Evolutionary conservation across 2,329 filamentous ascomycete species (phyloP), one percentile per base, ranked within the genome.

Genomic region (Neonectria neomacrospora): DNA sequence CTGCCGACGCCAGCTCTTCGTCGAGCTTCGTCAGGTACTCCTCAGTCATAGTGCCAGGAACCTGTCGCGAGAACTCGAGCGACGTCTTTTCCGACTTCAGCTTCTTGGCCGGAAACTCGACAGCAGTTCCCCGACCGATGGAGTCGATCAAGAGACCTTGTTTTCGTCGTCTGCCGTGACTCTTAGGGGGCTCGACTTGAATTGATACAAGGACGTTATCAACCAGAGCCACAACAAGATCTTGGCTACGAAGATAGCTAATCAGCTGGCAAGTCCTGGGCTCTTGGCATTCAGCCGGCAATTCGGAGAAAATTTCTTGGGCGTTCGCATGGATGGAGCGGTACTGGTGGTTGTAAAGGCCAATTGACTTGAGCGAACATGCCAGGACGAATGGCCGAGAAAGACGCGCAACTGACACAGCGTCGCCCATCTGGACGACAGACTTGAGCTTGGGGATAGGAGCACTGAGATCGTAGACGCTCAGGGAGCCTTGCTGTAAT

Each of bases 121-220:
- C 71, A 11, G 78, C 76, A 1, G 81, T 79, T 3, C 90, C 91
- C 63, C 89, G 89, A 2, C 91, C 90, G 57, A 94, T 87, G 0
- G 91, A 91, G 73, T 94, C 91, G 34, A 92, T 90, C 26, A 94
- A 79, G 8, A 92, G 81, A 9, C 90, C 89, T 54, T 87, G 84
- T 41, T 85, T 85, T 39, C 85, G 81, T 76, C 86, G 85, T 66
- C 82, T 85, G 62, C 82, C 81, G n/a, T 85, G 81, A 48, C 78
- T 80, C 70, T 83, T 84, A 1, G 87, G 88, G 2, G 85, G 84
- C 71, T 90, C 87, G n/a, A 91, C 79, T 71, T 93, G 91, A 54
- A 94, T 82, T 1, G 88, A 90, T 16, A 93, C 81, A 32, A 95
- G 79, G 47, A 87, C 83, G 45, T 86, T 85, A 32, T 87, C 87